phyloP scores from a whole-genome alignment of 257 asterid genomes.

The Eucommia ulmoides region DNA sequence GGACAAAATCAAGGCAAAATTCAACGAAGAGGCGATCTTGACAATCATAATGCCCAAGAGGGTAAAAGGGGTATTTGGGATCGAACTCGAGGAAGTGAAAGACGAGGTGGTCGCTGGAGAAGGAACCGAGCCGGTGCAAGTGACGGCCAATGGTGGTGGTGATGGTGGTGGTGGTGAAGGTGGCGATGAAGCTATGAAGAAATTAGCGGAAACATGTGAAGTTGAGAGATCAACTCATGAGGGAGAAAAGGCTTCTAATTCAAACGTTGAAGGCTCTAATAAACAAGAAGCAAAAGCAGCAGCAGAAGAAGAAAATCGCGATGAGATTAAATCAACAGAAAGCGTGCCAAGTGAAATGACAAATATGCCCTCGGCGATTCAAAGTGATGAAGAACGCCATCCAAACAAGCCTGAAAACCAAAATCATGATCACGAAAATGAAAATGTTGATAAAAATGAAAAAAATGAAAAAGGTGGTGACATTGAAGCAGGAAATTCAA shows the following conservation, averaged over 20 bases:
- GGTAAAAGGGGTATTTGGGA: constrained; percentile 47
- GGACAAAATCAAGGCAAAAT: constrained; percentile 55
- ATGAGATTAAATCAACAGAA: too few relatives aligned
- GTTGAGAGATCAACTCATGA: too few relatives aligned
- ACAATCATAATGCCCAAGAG: constrained; percentile 66
- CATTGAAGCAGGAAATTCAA: constrained; percentile 4
- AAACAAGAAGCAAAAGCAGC: constrained; percentile 7
- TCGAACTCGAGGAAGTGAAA: constrained; percentile 41
- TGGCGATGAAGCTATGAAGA: background rate
- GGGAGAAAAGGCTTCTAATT: background rate
- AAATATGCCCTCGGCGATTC: too few relatives aligned
- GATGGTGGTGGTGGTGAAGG: too few relatives aligned
- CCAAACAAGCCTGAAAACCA: too few relatives aligned
- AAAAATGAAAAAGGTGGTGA: too few relatives aligned
- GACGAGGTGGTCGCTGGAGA: constrained; percentile 24
- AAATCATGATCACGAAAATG: too few relatives aligned
- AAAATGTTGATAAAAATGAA: too few relatives aligned
- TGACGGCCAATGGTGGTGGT: too few relatives aligned
- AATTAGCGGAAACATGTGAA: background rate
- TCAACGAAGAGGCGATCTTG: constrained; percentile 39
- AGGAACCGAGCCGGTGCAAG: constrained; percentile 27
- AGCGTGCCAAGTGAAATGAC: too few relatives aligned
- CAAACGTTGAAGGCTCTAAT: background rate
- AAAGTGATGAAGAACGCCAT: too few relatives aligned
- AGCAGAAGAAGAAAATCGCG: too few relatives aligned